Conservation (phyloP, 2,329 filamentous ascomycete species). For the Aspergillus sp. region DNA sequence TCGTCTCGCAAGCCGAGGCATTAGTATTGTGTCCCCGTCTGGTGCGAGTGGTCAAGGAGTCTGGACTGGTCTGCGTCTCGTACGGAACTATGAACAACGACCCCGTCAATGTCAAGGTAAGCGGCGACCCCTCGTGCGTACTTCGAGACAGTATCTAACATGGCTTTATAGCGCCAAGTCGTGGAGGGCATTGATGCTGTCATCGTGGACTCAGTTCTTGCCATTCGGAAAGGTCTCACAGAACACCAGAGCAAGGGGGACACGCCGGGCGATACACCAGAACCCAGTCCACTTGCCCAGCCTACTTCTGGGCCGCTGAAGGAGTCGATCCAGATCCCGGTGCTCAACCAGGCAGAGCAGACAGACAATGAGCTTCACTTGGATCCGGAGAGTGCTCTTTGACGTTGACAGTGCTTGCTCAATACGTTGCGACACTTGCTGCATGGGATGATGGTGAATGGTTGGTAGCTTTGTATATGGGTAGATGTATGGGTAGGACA, state of each 20-base stretch:
- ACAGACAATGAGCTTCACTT: constrained; percentile 19
- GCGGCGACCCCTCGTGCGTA: constrained; percentile 23
- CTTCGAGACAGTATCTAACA: constrained; percentile 5
- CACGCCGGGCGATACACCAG: constrained; percentile 22
- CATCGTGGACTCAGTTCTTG: constrained; percentile 92
- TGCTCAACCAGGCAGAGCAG: constrained; percentile 25
- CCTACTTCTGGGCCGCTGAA: constrained; percentile 18
- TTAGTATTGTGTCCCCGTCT: constrained; percentile 85
- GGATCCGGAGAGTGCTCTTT: constrained; percentile 13
- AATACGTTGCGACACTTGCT: neutral
- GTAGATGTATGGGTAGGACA: too few species aligned
- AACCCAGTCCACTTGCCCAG: constrained; percentile 24
- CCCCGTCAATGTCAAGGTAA: constrained; percentile 77
- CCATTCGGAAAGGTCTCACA: constrained; percentile 86
- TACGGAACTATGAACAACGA: constrained; percentile 94
- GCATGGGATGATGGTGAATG: neutral
- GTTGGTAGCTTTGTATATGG: too few species aligned
- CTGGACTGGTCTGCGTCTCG: constrained; percentile 87
- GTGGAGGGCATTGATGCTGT: constrained; percentile 96
- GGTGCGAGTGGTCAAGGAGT: constrained; percentile 91
- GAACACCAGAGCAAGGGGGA: constrained; percentile 31
- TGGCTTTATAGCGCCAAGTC: constrained; percentile 69
- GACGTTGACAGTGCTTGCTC: neutral
- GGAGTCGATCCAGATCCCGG: constrained; percentile 23
- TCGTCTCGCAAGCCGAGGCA: constrained; percentile 85